Evolutionary conservation across 2,329 filamentous ascomycete genomes (phyloP).

Genomic region (Colletotrichum gigasporum): DNA sequence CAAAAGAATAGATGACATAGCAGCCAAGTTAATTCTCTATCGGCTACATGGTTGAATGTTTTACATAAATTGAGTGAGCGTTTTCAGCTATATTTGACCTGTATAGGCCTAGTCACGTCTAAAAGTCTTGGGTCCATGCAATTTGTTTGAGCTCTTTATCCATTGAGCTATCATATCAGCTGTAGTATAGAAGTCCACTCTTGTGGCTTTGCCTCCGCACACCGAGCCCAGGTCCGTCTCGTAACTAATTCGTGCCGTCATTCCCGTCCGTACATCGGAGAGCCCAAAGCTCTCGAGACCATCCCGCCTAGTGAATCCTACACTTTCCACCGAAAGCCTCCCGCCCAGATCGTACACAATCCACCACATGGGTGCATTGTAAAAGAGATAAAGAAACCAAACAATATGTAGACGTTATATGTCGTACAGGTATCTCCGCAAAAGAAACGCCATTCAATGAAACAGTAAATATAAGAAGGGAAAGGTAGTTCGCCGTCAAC

Average conservation of each 20-base stretch:
- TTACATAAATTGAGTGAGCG: no score
- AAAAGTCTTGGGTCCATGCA: background rate
- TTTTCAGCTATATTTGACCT: no score
- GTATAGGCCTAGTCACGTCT: background rate
- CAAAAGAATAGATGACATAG: conserved; percentile 38
- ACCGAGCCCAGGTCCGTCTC: conserved; percentile 3
- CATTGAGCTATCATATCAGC: conserved; percentile 14
- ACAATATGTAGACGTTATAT: conserved; percentile 30
- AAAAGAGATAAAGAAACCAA: conserved; percentile 21
- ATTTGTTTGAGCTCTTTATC: conserved; percentile 12
- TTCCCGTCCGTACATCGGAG: conserved; percentile 1
- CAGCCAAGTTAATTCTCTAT: no score
- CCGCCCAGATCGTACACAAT: conserved; percentile 11
- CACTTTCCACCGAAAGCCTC: conserved; percentile 5
- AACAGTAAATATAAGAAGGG: conserved; percentile 31
- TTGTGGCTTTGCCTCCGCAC: conserved; percentile 10
- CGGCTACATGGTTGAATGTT: no score
- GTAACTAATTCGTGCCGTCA: conserved; percentile 12
- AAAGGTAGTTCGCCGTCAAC: conserved; percentile 28
- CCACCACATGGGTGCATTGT: background rate
- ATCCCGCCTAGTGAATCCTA: background rate
- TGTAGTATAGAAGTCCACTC: background rate
- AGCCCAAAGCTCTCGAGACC: background rate
- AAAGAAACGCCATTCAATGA: conserved; percentile 30
- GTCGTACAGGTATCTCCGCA: conserved; percentile 33